Evolutionary conservation across 306 rosid species (phyloP).

Genomic region (Lupinus albus): DNA sequence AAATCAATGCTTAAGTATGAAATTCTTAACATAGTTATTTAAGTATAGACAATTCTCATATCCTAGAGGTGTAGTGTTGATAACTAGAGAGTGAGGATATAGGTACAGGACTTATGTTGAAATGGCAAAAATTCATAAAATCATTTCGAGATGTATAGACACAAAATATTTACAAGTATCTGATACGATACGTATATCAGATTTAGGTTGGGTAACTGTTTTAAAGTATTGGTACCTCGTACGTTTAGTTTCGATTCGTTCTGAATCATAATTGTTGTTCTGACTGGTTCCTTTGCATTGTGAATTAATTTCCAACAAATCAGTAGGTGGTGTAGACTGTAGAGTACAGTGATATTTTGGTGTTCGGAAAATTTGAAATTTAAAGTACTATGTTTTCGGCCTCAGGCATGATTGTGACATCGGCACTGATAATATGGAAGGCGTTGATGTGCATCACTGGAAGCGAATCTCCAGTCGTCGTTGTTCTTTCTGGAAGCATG

Average conservation of each 20-base stretch:
- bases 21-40: not conserved
- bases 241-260: too few relatives aligned
- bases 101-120: too few relatives aligned
- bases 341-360: not conserved
- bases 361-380: not conserved
- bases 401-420: constrained; percentile 80
- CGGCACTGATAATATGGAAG: constrained; percentile 87
- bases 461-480: constrained; percentile 87
- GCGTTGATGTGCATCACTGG: constrained; percentile 79
- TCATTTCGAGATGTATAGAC: too few relatives aligned
- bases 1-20: too few relatives aligned
- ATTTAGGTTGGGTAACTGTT: too few relatives aligned
- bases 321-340: not conserved
- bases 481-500: constrained; percentile 96
- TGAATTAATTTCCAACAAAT: not conserved
- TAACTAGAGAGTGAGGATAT: too few relatives aligned
- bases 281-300: not conserved
- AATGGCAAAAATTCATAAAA: too few relatives aligned
- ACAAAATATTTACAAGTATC: too few relatives aligned
- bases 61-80: too few relatives aligned
- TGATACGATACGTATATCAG: too few relatives aligned
- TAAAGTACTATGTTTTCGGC: constrained; percentile 8
- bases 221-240: too few relatives aligned
- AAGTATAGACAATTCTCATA: not conserved
- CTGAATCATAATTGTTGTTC: too few relatives aligned